Conservation (phyloP, 345 rosid genomes). For the Eucalyptus fibrosa region DNA sequence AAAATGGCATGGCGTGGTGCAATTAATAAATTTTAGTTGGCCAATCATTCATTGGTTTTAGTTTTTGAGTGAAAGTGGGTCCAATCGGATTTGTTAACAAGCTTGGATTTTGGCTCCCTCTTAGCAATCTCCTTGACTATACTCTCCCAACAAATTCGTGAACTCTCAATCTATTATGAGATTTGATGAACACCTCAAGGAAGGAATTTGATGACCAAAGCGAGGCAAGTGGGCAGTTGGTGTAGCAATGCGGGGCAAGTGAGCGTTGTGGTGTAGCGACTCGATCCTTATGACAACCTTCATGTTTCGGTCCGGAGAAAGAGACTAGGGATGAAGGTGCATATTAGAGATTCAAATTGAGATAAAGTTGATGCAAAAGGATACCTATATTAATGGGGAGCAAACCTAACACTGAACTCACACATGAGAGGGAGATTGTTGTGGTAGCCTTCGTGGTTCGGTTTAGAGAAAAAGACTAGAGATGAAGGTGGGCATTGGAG, state of each 20-base stretch:
- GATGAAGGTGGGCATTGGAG: no score
- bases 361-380: neutral
- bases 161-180: neutral
- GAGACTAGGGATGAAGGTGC: neutral
- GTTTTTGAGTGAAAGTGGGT: neutral
- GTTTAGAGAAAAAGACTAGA: no score
- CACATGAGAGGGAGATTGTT: neutral
- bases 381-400: neutral
- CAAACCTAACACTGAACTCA: neutral
- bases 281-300: neutral
- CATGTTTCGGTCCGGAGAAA: neutral
- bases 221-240: neutral
- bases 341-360: neutral
- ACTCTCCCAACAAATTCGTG: neutral
- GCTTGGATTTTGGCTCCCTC: neutral
- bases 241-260: no score
- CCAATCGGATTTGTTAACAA: neutral
- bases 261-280: fast-evolving
- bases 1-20: neutral
- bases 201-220: neutral
- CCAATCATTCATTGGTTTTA: no score
- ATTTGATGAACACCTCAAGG: neutral
- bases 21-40: no score
- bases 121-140: neutral
- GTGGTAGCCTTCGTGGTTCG: neutral